Conservation (phyloP, 1,284 basidiomycete species). For the Moesziomyces sp. region DNA sequence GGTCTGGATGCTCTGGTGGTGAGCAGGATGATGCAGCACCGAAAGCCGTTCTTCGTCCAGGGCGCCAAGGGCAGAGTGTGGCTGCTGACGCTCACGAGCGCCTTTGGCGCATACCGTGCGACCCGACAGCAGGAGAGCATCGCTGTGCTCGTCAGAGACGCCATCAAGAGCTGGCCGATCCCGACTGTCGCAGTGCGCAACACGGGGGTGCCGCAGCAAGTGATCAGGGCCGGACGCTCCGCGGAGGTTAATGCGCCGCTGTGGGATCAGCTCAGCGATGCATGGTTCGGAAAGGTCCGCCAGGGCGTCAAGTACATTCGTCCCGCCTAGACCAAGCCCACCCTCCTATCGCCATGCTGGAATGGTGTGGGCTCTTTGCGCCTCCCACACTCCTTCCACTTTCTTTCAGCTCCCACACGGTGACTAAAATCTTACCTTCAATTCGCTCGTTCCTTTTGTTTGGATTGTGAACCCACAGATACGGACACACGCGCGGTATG, state of each 20-base stretch:
- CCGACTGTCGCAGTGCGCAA: background rate
- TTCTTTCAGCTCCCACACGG: no score
- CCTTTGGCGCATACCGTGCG: background rate
- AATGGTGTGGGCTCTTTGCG: no score
- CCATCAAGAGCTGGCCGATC: background rate
- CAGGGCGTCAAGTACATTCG: background rate
- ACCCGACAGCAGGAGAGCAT: background rate
- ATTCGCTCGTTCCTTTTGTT: background rate
- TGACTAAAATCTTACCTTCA: background rate
- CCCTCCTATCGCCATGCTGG: no score
- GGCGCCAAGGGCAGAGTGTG: background rate
- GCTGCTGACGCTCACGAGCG: background rate
- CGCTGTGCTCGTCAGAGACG: background rate
- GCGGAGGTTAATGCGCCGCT: no score
- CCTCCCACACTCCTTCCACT: no score
- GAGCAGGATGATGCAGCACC: background rate
- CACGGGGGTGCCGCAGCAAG: background rate
- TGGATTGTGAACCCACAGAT: no score
- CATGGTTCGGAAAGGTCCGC: background rate
- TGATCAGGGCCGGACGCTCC: background rate
- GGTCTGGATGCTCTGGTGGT: background rate
- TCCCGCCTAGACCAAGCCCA: background rate
- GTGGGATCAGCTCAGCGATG: background rate
- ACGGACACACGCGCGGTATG: no score
- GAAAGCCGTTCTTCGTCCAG: background rate